Evolutionary conservation across 331 rosid species (phyloP).

Genomic region (Malus hybrid): DNA sequence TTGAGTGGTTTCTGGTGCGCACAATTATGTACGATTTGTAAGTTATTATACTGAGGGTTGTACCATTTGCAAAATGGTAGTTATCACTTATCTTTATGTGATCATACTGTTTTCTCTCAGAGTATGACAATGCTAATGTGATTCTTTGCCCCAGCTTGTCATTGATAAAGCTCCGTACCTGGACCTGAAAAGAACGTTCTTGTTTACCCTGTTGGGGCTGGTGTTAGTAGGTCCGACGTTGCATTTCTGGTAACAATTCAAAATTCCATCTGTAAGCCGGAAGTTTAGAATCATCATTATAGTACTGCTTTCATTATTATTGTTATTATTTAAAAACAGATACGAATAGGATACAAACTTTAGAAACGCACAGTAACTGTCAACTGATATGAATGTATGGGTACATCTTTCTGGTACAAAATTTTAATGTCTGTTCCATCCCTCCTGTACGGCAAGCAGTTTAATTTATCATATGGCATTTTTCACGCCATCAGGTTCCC

Average conservation of each 20-base stretch:
- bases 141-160: conserved; percentile 43
- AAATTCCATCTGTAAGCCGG: conserved; percentile 8
- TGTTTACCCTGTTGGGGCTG: conserved; percentile 71
- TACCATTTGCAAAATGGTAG: neutral
- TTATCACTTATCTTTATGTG: neutral
- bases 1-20: neutral
- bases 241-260: conserved; percentile 75
- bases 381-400: neutral
- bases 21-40: neutral
- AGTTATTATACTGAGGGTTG: neutral
- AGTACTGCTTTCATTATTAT: neutral
- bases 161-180: conserved; percentile 55
- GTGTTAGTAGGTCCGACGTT: conserved; percentile 88
- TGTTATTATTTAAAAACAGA: neutral
- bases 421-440: neutral
- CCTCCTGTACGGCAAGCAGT: neutral
- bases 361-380: neutral
- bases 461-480: neutral
- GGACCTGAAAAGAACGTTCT: conserved; percentile 74
- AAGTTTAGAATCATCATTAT: neutral
- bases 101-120: neutral
- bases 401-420: neutral
- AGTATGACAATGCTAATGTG: neutral
- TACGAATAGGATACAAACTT: neutral
- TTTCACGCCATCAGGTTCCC: neutral